These are phyloP conservation scores for Orbilia quercus DNA, from an alignment of 2,329 filamentous ascomycete genomes.

Conservation along the genomic window DNA sequence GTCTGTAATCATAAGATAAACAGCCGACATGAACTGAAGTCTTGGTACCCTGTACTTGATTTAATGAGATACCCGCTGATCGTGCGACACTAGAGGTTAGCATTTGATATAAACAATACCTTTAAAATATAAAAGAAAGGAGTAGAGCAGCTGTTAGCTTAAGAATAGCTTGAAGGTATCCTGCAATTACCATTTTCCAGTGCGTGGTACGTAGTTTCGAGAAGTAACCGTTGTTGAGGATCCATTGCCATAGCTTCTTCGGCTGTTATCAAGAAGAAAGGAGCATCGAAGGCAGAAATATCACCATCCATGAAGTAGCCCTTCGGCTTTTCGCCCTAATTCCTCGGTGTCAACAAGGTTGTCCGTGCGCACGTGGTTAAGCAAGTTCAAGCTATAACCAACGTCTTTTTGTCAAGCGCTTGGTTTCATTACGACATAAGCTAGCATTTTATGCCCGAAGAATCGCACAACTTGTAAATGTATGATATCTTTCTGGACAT, in stretches of 20 bases:
- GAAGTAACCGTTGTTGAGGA: slow-evolving; percentile 78
- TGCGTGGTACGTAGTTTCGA: slow-evolving; percentile 84
- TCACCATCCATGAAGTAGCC: slow-evolving; percentile 70
- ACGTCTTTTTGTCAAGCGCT: no score
- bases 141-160: not conserved
- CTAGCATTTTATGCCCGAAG: no score
- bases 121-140: no score
- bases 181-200: slow-evolving; percentile 77
- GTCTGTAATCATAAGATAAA: slow-evolving; percentile 37
- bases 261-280: slow-evolving; percentile 89
- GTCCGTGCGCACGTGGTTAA: no score
- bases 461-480: no score
- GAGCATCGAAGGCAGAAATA: slow-evolving; percentile 79
- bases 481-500: no score
- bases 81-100: no score
- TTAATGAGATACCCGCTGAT: slow-evolving; percentile 51
- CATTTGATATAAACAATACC: no score
- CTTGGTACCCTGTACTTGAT: slow-evolving; percentile 57
- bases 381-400: no score
- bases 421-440: no score
- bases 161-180: not conserved
- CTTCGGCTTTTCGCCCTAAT: slow-evolving; percentile 16
- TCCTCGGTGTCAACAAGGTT: no score
- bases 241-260: slow-evolving; percentile 83
- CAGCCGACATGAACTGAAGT: slow-evolving; percentile 41